A percentile compares a stretch with the other conserved stretches of the same genome.
These are phyloP conservation scores for Samsoniella hepiali DNA, from an alignment of 2,329 filamentous ascomycete genomes.

Conservation along the genomic window DNA sequence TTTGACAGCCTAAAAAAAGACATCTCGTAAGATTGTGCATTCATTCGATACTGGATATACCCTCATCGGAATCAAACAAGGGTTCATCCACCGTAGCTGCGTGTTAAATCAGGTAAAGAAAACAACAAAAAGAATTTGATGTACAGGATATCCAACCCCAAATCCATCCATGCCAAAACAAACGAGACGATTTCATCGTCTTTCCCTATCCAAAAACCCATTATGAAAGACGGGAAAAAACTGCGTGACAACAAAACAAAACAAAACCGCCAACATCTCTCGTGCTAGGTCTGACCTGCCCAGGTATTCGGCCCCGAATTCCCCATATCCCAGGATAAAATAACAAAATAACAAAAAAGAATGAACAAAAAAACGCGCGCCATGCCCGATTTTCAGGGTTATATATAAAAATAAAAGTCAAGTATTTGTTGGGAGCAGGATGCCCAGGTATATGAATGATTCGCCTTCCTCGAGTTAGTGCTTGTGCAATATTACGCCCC, in stretches of 20 bases:
- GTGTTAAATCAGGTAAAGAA: not conserved
- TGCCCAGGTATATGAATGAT: not conserved
- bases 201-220: not conserved
- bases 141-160: constrained; percentile 6
- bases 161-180: not conserved
- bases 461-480: not conserved
- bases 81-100: not conserved
- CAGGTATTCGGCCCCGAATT: not conserved
- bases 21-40: not conserved
- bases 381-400: not conserved
- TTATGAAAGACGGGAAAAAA: not conserved
- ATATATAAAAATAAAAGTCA: not conserved
- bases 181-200: too few relatives aligned
- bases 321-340: not conserved
- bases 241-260: not conserved
- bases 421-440: not conserved
- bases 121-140: not conserved
- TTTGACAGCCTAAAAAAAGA: not conserved
- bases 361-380: not conserved
- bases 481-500: constrained; percentile 13
- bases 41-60: not conserved
- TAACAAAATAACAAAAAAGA: not conserved
- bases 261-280: constrained; percentile 1
- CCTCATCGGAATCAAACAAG: not conserved
- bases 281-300: not conserved